Base-by-base conservation (phyloP, 768 basidiomycete species). In the Termitomyces sp. region DNA sequence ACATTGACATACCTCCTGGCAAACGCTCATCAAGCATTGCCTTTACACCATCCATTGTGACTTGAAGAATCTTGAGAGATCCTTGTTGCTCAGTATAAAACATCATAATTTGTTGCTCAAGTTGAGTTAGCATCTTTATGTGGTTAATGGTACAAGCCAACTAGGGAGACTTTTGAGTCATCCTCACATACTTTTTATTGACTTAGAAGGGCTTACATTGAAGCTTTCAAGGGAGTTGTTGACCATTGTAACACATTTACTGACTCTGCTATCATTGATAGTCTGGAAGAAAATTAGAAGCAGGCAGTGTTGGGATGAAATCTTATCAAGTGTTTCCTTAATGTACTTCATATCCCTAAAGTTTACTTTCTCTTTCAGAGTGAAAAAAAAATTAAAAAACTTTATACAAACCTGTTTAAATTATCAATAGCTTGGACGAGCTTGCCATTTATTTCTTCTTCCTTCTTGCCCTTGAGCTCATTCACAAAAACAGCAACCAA, bases 381-480 rank as follows among this genome's bases (percentile, higher is more conserved):
- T 9, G 0, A 37, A 13, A 12, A 4, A 1, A 5, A 2, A 22
- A 9, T 32, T 5, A 37, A 26, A 5, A n/a, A 34, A 2, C 4
- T 8, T 14, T 41, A 27, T 10, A 41, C 39, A n/a, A 41, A 41
- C 39, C 10, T n/a, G 39, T 41, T 41, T 5, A 41, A 41, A 3
- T 8, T 41, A 1, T 41, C 18, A 10, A 41, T 20, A 41, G n/a
- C 39, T 10, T 58, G 9, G 1, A 47, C 26, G 2, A 61, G 6
- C 39, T 53, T 52, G 5, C 24, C 55, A 2, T 34, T 32, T 1
- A 56, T 43, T 20, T 60, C 59, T 10, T 53, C 55, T 13, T 14
- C 26, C 26, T 56, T 58, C 48, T 59, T 61, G 13, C 54, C 57
- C 29, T 61, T 58, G 31, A 61, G 48, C n/a, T 48, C 54, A 6